phyloP scores from a whole-genome alignment of 768 basidiomycete genomes.

The Suillus subalutaceus region DNA sequence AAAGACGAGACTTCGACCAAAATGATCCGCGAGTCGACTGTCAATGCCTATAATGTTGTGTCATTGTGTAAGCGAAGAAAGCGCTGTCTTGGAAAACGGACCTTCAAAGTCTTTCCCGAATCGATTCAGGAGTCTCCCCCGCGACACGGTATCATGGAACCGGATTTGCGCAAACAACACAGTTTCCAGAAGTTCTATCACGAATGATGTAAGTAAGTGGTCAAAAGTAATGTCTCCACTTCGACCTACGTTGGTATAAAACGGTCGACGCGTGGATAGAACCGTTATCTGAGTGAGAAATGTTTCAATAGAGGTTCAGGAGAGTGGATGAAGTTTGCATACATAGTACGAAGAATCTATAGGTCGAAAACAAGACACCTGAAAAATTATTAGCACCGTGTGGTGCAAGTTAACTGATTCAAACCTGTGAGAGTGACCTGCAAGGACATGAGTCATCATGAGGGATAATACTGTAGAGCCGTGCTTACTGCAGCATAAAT shows the following conservation, averaged over 20 bases:
- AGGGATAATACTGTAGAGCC: conserved; percentile 10
- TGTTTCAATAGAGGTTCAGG: conserved; percentile 12
- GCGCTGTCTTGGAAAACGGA: conserved; percentile 9
- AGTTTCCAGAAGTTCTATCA: conserved; percentile 62
- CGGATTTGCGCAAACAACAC: conserved; percentile 88
- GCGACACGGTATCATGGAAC: conserved; percentile 91
- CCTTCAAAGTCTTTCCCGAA: conserved; percentile 93
- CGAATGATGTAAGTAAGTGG: conserved; percentile 18
- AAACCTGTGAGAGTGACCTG: conserved; percentile 39
- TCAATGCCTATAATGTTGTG: conserved; percentile 62
- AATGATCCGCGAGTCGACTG: conserved; percentile 81
- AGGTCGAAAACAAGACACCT: conserved; percentile 53
- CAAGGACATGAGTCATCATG: conserved; percentile 26
- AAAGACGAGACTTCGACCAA: conserved; percentile 77
- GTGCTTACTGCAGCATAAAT: conserved; percentile 67
- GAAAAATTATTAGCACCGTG: conserved; percentile 19
- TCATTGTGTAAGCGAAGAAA: conserved; percentile 15
- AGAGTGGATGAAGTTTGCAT: conserved; percentile 25
- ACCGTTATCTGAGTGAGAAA: conserved; percentile 54
- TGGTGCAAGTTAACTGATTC: background rate
- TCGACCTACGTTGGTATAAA: conserved; percentile 63
- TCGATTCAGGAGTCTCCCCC: conserved; percentile 81
- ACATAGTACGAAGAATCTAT: conserved; percentile 77
- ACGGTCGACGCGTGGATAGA: conserved; percentile 81
- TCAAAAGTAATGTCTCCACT: background rate